Conservation (phyloP, 192 early-diverging fungal genomes). For the Spizellomyces sp. region DNA sequence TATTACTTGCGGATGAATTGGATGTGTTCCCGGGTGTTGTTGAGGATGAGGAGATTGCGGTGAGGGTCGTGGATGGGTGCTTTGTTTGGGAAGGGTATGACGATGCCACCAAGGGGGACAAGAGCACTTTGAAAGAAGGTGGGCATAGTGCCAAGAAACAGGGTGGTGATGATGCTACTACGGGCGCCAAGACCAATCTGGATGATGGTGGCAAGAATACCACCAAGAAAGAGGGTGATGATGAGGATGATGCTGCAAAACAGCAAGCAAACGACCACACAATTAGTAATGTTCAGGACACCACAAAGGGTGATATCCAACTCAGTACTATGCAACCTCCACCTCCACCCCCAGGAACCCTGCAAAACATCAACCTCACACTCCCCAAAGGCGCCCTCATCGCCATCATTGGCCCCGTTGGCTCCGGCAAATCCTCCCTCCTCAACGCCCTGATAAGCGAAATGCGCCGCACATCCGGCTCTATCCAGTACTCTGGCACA, state of each 20-base stretch:
- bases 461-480: conserved; percentile 63
- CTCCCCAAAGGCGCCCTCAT: conserved; percentile 63
- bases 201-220: background rate
- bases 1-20: conserved; percentile 65
- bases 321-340: background rate
- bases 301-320: background rate
- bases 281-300: background rate
- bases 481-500: conserved; percentile 60
- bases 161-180: background rate
- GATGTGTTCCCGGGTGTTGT: conserved; percentile 51
- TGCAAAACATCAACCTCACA: conserved; percentile 51
- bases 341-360: background rate
- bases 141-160: conserved; percentile 34
- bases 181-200: background rate
- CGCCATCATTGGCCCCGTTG: conserved; percentile 82
- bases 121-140: conserved; percentile 29
- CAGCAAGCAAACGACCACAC: background rate
- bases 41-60: conserved; percentile 45
- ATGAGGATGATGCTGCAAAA: background rate
- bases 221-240: background rate
- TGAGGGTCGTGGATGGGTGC: conserved; percentile 60
- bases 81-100: conserved; percentile 64
- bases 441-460: conserved; percentile 83
- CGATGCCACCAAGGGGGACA: background rate
- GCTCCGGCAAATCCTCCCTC: conserved; percentile 84